phyloP scores from a whole-genome alignment of 148 eudicot genomes.

The Dysphania ambrosioides region DNA sequence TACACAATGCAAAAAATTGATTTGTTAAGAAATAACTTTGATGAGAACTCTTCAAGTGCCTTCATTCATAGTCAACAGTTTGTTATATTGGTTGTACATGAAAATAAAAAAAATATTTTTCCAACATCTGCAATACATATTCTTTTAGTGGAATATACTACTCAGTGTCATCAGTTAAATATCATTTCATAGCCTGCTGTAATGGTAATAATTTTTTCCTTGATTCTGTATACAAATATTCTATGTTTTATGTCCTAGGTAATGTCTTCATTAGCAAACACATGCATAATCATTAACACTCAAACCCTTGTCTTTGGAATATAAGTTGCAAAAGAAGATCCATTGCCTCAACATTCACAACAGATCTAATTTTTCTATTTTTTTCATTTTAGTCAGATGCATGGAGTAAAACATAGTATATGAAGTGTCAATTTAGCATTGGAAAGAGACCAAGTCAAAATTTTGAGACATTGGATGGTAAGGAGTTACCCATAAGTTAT shows the following conservation, averaged over 20 bases:
- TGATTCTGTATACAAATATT: not conserved
- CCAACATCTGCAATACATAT: conserved; percentile 9
- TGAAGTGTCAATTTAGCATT: too few relatives aligned
- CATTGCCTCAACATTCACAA: not conserved
- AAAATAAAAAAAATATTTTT: not conserved
- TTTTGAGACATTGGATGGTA: too few relatives aligned
- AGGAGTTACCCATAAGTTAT: too few relatives aligned
- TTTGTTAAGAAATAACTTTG: conserved; percentile 1
- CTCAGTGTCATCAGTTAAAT: not conserved
- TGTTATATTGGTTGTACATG: not conserved
- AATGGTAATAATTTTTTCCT: not conserved
- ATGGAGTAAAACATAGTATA: too few relatives aligned
- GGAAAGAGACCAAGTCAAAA: too few relatives aligned
- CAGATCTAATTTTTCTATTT: too few relatives aligned
- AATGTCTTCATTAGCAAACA: not conserved
- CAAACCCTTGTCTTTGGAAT: not conserved
- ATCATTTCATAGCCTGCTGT: not conserved
- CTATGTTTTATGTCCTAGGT: not conserved
- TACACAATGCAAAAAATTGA: conserved; percentile 12
- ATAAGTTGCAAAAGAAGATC: not conserved
- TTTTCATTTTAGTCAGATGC: too few relatives aligned
- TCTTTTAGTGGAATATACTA: not conserved
- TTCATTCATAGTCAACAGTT: not conserved
- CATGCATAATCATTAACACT: not conserved
- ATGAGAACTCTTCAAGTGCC: not conserved